phyloP scores from a whole-genome alignment of 202 grass and related monocot genomes.

The Zoysia matrella region DNA sequence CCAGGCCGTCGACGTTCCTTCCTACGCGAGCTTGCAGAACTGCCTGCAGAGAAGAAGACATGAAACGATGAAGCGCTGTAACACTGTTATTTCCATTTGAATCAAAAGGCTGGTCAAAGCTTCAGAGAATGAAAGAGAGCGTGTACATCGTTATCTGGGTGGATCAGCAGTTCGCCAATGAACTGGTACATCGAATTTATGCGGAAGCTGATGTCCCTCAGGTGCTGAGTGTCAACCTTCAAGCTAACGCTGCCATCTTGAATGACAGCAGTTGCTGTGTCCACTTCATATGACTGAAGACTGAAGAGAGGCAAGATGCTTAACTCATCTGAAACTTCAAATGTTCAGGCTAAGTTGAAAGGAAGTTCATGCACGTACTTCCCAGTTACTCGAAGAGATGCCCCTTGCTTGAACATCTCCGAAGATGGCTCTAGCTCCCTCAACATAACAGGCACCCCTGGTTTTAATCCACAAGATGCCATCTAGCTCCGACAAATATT shows the following conservation, averaged over 20 bases:
- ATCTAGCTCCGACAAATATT: constrained; percentile 25
- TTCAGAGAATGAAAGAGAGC: neutral
- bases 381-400: constrained; percentile 69
- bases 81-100: neutral
- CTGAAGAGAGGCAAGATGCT: constrained; percentile 42
- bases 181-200: constrained; percentile 60
- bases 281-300: constrained; percentile 61
- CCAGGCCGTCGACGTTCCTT: constrained; percentile 70
- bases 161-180: constrained; percentile 68
- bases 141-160: constrained; percentile 44
- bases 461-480: constrained; percentile 55
- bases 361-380: constrained; percentile 41
- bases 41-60: constrained; percentile 46
- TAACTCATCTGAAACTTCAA: constrained; percentile 3
- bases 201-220: constrained; percentile 59
- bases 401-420: constrained; percentile 61
- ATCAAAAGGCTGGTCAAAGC: neutral
- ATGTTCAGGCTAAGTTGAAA: constrained; percentile 5
- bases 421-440: constrained; percentile 57
- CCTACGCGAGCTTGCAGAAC: constrained; percentile 68
- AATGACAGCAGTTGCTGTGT: constrained; percentile 33
- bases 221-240: constrained; percentile 10
- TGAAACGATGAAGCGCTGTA: neutral
- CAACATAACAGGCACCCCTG: constrained; percentile 58
- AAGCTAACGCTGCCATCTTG: too few relatives aligned